Conservation (phyloP, 176 grass and related monocot species). For the Olyra latifolia region DNA sequence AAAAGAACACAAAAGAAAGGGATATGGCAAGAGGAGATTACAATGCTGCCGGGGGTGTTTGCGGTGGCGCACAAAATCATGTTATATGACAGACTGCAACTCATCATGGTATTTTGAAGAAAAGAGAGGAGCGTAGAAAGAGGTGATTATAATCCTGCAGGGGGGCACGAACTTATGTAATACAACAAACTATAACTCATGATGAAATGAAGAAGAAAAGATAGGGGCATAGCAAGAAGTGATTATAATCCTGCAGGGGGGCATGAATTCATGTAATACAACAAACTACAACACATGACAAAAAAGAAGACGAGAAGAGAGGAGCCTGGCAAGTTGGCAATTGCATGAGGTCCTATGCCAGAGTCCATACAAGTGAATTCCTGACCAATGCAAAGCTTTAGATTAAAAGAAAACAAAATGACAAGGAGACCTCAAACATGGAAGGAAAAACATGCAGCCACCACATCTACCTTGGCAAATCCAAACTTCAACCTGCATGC, state of each 20-base stretch:
- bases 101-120: conserved; percentile 20
- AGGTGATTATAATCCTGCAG: neutral
- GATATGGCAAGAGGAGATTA: too few relatives aligned
- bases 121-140: neutral
- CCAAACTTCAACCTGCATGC: neutral
- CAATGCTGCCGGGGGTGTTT: neutral
- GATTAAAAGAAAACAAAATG: too few relatives aligned
- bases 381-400: too few relatives aligned
- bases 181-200: neutral
- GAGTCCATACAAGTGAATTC: neutral
- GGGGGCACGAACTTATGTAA: neutral
- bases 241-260: neutral
- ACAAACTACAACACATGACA: neutral
- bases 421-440: too few relatives aligned
- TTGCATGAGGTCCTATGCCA: neutral
- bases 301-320: neutral
- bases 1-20: too few relatives aligned
- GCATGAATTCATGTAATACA: neutral
- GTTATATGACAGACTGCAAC: neutral
- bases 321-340: neutral
- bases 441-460: neutral
- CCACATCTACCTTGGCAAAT: neutral
- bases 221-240: neutral
- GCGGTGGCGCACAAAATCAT: neutral
- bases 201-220: conserved; percentile 20